Conservation (phyloP, 208 protist species). For the Porcisia deanei region DNA sequence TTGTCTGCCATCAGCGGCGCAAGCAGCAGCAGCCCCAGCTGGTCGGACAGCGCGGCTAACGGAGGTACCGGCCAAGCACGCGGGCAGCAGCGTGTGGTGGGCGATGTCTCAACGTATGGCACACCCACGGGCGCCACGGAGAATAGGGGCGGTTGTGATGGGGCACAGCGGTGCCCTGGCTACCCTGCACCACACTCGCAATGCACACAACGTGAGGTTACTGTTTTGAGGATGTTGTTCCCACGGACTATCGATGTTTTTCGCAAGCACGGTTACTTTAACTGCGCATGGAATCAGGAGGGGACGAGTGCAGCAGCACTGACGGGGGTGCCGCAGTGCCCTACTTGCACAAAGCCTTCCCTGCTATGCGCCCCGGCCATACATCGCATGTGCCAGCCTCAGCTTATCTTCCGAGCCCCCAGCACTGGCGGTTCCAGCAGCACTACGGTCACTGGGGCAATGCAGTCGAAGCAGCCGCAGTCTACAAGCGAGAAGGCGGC, state of each 20-base stretch:
- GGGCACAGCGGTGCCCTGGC: constrained; percentile 22
- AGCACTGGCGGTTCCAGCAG: background rate
- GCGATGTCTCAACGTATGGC: background rate
- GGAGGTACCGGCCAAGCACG: constrained; percentile 3
- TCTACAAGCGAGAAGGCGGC: background rate
- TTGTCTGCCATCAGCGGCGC: constrained; percentile 23
- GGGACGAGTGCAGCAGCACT: constrained; percentile 3
- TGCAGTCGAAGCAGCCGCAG: background rate
- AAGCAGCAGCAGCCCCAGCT: constrained; percentile 31
- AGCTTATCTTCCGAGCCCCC: constrained; percentile 49
- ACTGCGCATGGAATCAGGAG: constrained; percentile 42
- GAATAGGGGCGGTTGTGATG: background rate
- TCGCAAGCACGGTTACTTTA: constrained; percentile 38
- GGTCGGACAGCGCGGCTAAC: constrained; percentile 11
- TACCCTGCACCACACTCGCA: constrained; percentile 54
- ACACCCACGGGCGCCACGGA: background rate
- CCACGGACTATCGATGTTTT: constrained; percentile 53
- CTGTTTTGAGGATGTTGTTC: constrained; percentile 61
- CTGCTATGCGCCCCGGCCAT: constrained; percentile 70
- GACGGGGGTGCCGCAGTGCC: constrained; percentile 39
- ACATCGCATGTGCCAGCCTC: constrained; percentile 59
- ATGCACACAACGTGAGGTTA: constrained; percentile 42
- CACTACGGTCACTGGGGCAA: background rate
- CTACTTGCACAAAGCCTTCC: constrained; percentile 45
- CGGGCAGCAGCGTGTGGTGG: background rate